phyloP scores from a whole-genome alignment of 2,329 filamentous ascomycete species.

The Cordyceps cicadae region DNA sequence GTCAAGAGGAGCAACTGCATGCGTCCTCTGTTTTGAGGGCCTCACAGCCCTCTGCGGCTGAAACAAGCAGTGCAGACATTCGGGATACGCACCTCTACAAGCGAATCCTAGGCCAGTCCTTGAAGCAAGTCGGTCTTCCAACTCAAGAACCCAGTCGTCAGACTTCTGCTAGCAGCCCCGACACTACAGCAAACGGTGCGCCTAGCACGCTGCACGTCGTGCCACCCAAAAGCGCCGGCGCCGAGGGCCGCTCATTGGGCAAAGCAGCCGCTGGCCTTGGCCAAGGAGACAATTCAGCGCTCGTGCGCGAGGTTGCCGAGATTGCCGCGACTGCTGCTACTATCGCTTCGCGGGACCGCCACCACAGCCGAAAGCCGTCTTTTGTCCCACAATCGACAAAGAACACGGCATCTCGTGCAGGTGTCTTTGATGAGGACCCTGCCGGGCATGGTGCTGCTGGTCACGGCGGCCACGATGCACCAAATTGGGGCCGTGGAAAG shows the following conservation, averaged over 20 bases:
- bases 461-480: conserved; percentile 85
- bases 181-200: conserved; percentile 33
- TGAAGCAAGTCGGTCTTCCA: conserved; percentile 70
- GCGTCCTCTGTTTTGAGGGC: conserved; percentile 22
- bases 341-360: conserved; percentile 68
- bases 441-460: conserved; percentile 22
- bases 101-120: conserved; percentile 81
- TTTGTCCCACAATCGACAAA: conserved; percentile 17
- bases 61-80: conserved; percentile 57
- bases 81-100: conserved; percentile 87
- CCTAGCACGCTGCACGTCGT: conserved; percentile 61
- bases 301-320: conserved; percentile 84
- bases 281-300: conserved; percentile 69
- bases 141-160: conserved; percentile 37
- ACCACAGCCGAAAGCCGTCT: conserved; percentile 31
- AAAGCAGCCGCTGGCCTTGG: conserved; percentile 59
- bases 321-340: conserved; percentile 87
- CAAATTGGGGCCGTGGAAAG: conserved; percentile 92
- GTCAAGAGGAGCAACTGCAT: conserved; percentile 44
- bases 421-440: conserved; percentile 38
- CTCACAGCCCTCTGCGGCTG: conserved; percentile 32
- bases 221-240: conserved; percentile 55
- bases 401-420: conserved; percentile 22
- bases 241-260: conserved; percentile 34
- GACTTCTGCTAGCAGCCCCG: conserved; percentile 28